A percentile compares a stretch with the other conserved stretches of the same genome.
These are phyloP conservation scores for Chloranthus sessilifolius DNA, from an alignment of 164 flowering plant species.

Conservation along the genomic window DNA sequence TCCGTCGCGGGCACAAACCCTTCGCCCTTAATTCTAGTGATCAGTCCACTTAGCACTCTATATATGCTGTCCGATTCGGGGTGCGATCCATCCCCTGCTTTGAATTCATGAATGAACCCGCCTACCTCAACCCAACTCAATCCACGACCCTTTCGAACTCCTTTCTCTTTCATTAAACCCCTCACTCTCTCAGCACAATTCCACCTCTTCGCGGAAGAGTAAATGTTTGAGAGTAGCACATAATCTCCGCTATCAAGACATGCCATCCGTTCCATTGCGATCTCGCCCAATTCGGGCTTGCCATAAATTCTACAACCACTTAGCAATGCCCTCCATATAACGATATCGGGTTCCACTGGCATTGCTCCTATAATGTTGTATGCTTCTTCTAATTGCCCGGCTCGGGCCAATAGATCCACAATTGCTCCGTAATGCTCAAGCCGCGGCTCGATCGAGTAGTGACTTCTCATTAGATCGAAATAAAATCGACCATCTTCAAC, in stretches of 20 bases:
- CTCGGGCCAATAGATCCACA: conserved; percentile 71
- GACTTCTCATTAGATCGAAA: conserved; percentile 43
- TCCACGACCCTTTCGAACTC: conserved; percentile 52
- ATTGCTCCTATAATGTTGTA: conserved; percentile 37
- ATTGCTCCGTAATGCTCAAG: conserved; percentile 79
- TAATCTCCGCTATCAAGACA: conserved; percentile 59
- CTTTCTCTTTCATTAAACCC: conserved; percentile 48
- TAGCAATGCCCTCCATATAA: conserved; percentile 68
- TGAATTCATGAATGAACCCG: conserved; percentile 54
- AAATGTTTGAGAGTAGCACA: conserved; percentile 67
- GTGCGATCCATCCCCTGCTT: conserved; percentile 57
- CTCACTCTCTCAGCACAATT: conserved; percentile 49
- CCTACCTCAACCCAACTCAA: conserved; percentile 73
- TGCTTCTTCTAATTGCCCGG: conserved; percentile 68
- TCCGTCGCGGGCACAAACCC: conserved; percentile 48
- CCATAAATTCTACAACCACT: conserved; percentile 63
- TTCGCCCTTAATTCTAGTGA: conserved; percentile 31
- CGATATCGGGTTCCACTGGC: conserved; percentile 66
- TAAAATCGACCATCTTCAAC: conserved; percentile 45
- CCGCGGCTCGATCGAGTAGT: conserved; percentile 45
- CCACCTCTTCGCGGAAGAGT: conserved; percentile 60
- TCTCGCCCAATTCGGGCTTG: conserved; percentile 43
- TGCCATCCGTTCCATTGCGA: conserved; percentile 42
- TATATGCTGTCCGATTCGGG: conserved; percentile 44
- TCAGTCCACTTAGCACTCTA: conserved; percentile 43